Conservation (phyloP, 1,139 yeast species). For the Hemisphaericaspora lyxosophila region DNA sequence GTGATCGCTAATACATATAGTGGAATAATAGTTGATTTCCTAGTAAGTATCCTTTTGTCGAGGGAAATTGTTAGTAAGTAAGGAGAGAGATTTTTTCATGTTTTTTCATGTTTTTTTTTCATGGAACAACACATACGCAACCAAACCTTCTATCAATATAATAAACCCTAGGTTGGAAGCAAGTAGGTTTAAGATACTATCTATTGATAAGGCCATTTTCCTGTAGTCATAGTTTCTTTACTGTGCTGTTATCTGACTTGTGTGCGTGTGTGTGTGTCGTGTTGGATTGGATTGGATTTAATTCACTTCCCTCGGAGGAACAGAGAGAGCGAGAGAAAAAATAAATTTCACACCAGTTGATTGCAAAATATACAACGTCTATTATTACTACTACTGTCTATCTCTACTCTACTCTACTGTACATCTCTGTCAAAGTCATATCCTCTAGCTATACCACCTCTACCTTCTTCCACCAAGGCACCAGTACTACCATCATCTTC, state of each 20-base stretch:
- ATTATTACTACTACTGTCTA: too few species aligned
- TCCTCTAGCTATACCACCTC: constrained; percentile 86
- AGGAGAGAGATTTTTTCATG: too few species aligned
- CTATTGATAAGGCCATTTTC: constrained; percentile 11
- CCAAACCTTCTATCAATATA: constrained; percentile 7
- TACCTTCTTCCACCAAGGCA: constrained; percentile 77
- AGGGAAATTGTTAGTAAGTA: background rate
- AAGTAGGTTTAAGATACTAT: constrained; percentile 6
- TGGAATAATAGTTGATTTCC: constrained; percentile 9
- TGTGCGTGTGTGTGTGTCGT: too few species aligned
- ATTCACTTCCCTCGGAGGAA: too few species aligned
- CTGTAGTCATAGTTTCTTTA: too few species aligned
- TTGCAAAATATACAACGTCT: too few species aligned
- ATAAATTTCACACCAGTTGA: too few species aligned
- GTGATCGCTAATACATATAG: constrained; percentile 7
- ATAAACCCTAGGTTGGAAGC: constrained; percentile 7
- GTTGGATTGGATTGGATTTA: too few species aligned
- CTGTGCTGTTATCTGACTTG: too few species aligned
- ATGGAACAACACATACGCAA: constrained; percentile 9
- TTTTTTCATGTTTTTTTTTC: too few species aligned
- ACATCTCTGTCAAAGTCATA: constrained; percentile 43
- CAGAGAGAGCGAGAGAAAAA: too few species aligned
- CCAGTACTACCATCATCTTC: constrained; percentile 53
- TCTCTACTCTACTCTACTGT: too few species aligned
- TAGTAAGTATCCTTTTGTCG: constrained; percentile 6